These are phyloP conservation scores for Echites panduratus DNA, from an alignment of 257 asterid species.

Conservation along the genomic window DNA sequence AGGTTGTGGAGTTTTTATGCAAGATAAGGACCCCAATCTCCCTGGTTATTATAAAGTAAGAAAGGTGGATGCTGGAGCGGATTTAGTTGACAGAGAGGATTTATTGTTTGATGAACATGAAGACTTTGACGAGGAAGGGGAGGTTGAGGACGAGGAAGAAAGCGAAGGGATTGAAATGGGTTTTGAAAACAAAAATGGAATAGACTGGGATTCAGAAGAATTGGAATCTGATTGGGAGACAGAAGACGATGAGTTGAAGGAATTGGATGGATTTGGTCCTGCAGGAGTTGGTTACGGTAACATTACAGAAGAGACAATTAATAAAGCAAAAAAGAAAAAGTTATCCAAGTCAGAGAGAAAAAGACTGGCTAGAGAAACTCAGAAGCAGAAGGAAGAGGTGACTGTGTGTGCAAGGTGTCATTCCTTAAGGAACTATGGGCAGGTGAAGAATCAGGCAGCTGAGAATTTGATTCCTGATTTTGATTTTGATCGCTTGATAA, in stretches of 20 bases:
- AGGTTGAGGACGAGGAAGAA: conserved; percentile 24
- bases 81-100: conserved; percentile 29
- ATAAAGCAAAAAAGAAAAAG: conserved; percentile 44
- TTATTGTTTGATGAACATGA: conserved; percentile 36
- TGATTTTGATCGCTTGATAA: conserved; percentile 76
- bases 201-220: conserved; percentile 55
- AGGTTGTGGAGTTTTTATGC: conserved; percentile 96
- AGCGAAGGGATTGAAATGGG: conserved; percentile 23
- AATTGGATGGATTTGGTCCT: conserved; percentile 75
- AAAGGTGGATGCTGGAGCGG: conserved; percentile 26
- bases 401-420: conserved; percentile 92
- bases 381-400: conserved; percentile 55
- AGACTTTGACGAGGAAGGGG: conserved; percentile 42
- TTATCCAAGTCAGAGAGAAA: conserved; percentile 79
- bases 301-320: conserved; percentile 65
- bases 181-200: conserved; percentile 37
- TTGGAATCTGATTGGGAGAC: conserved; percentile 51
- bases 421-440: conserved; percentile 83
- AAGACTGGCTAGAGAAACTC: conserved; percentile 56
- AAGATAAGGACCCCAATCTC: conserved; percentile 68
- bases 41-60: conserved; percentile 69
- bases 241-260: conserved; percentile 45
- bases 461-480: conserved; percentile 91
- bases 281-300: conserved; percentile 89
- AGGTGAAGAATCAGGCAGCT: conserved; percentile 67